A percentile compares a stretch with the other conserved stretches of the same genome.
Evolutionary conservation across 2,329 filamentous ascomycete genomes (phyloP).

Genomic region (Colletotrichum orchidophilum): DNA sequence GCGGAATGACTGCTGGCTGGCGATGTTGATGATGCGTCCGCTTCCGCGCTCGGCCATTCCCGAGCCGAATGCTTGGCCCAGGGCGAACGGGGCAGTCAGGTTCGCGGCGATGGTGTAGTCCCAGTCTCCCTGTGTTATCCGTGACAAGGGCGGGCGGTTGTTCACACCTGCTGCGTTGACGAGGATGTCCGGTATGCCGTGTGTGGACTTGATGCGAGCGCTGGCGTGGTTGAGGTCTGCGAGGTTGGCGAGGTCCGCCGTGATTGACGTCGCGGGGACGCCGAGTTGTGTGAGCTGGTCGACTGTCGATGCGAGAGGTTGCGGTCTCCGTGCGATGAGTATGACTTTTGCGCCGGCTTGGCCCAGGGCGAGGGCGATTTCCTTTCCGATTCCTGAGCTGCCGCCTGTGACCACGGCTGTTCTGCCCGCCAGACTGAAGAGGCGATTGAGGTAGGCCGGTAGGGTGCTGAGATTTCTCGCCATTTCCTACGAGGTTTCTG

Average conservation of each 20-base stretch:
- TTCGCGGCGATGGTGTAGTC: slow-evolving; percentile 44
- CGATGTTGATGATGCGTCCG: slow-evolving; percentile 46
- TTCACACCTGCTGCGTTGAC: slow-evolving; percentile 45
- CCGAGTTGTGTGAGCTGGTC: slow-evolving; percentile 38
- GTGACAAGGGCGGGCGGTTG: slow-evolving; percentile 41
- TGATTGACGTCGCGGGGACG: slow-evolving; percentile 37
- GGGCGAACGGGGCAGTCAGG: slow-evolving; percentile 44
- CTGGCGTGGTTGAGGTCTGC: slow-evolving; percentile 37
- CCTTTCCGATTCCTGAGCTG: slow-evolving; percentile 46
- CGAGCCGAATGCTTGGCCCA: slow-evolving; percentile 45
- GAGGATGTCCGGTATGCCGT: slow-evolving; percentile 44
- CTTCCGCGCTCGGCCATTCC: slow-evolving; percentile 43
- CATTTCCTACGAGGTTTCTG: background rate
- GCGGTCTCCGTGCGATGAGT: slow-evolving; percentile 41
- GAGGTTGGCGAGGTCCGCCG: slow-evolving; percentile 34
- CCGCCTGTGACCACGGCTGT: slow-evolving; percentile 45
- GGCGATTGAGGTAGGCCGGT: slow-evolving; percentile 38
- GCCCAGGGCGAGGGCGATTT: slow-evolving; percentile 42
- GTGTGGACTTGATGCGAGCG: slow-evolving; percentile 15
- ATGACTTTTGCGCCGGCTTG: slow-evolving; percentile 43
- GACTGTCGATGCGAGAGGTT: slow-evolving; percentile 38
- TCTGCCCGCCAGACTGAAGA: slow-evolving; percentile 43
- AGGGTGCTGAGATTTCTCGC: slow-evolving; percentile 16
- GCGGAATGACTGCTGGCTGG: slow-evolving; percentile 44
- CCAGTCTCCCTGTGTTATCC: slow-evolving; percentile 41